Base-by-base conservation (phyloP, 2,329 filamentous ascomycete species). In the Calonectria fujianensis region DNA sequence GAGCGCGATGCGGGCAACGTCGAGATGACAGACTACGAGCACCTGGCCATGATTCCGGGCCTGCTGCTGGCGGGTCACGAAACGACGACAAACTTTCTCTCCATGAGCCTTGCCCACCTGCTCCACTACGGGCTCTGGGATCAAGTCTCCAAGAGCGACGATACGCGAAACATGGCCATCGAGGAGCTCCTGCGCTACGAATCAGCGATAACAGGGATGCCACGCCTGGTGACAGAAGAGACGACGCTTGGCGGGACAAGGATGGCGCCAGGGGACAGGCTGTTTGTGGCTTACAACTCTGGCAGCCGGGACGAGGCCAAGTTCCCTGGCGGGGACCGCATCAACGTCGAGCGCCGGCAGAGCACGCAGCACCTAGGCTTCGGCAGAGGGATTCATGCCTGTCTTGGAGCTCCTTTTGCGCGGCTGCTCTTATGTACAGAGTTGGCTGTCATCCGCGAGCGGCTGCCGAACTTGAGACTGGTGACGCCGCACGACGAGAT, bases 261-360 rank as follows among this genome's bases (percentile, higher is more conserved):
- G 31, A 61, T 61, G 57, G 29, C 48, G 4, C 31, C 69, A 7
- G 48, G 61, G 16, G 59, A 67, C 27, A 52, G 24, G 45, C 29
- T 66, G 9, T 72, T 72, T n/a, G 35, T 72, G 48, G 50, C 61
- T 11, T 72, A 66, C 37, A 72, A 59, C 37, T 65, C 50, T 24
- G 48, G 69, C 11, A 71, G 69, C 16, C 59, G 69, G 27, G 69
- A 71, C 48, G n/a, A 54, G 10, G 16, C 59, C 20, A 71, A 71
- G 37, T 65, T 71, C 48, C 6, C 29, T 20, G 27, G 37, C 11
- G 37, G 61, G 6, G 48, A 66, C 35, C 14, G 39, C 48, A 65
- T n/a, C 61, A n/a, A 48, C 16, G 7, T 65, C 18, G 27, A 45
- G 35, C 59, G 27, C 9, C 37, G 48, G 37, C 59, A 48, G 11